Evolutionary conservation across 257 asterid species (phyloP).

Genomic region (Parsonsia alboflavescens): DNA sequence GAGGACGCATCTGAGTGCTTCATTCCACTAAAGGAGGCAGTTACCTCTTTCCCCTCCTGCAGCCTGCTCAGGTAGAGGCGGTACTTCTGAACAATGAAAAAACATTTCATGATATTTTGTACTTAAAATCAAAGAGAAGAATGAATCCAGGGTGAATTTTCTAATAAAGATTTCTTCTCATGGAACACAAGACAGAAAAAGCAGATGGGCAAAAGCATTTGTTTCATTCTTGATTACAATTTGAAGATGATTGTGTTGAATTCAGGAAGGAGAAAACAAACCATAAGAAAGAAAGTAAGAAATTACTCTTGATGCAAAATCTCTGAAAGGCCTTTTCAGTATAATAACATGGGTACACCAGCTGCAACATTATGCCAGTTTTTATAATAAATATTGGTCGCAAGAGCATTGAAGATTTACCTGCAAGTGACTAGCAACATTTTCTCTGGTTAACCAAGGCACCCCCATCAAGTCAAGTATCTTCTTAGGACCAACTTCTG

Average conservation of each 20-base stretch:
- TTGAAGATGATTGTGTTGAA: background rate
- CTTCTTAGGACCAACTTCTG: constrained; percentile 95
- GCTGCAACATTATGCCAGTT: background rate
- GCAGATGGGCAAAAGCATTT: background rate
- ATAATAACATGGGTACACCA: background rate
- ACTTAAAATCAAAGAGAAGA: too few species aligned
- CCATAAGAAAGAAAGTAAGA: background rate
- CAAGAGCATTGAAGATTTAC: constrained; percentile 26
- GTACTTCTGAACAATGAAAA: constrained; percentile 56
- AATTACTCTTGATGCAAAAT: background rate
- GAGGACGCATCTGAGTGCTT: constrained; percentile 35
- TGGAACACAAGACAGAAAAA: background rate
- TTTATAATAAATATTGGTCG: background rate
- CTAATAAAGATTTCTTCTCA: background rate
- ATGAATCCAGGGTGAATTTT: background rate
- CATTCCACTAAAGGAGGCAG: constrained; percentile 37
- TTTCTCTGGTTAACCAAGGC: constrained; percentile 83
- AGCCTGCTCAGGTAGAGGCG: constrained; percentile 76
- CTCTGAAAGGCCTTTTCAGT: background rate
- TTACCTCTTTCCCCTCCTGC: constrained; percentile 62
- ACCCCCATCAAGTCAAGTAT: constrained; percentile 85
- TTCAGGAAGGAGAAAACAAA: background rate
- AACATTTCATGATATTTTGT: constrained; percentile 6
- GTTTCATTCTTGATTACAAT: background rate
- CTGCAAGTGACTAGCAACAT: constrained; percentile 94